Base-by-base conservation (phyloP, 148 eudicot genomes). In the Fallopia convolvulus region DNA sequence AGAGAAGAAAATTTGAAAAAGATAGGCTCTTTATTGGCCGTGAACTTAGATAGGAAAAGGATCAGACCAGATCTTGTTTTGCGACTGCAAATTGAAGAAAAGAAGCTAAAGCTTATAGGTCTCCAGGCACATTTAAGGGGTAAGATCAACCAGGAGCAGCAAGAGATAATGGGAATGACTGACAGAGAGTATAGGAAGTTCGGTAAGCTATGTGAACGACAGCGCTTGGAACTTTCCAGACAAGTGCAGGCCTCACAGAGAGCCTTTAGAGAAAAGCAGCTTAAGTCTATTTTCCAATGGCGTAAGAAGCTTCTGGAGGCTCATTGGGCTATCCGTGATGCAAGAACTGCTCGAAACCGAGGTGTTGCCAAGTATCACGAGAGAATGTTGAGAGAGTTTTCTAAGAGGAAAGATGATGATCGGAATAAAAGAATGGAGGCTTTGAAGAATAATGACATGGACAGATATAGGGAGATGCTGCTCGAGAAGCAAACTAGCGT, bases 331-430 rank as follows among this genome's bases (percentile, higher is more conserved):
- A 89, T 92, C 58, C 94, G 99, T 79, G 99, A 95, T 88, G 97
- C 97, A 49, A 87, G 99, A 65, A 95, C 99, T 78, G 89, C 97
- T 53, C 97, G 97, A 41, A 95, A 95, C 77, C 88, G 97, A 82
- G 99, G 99, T 79, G 97, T 95, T 71, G 97, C 96, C 66, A 95
- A 92, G 75, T 95, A 95, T 81, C 99, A 95, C 79, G 99, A 95
- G 79, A 91, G 89, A 79, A 91, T 93, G 99, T 83, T 95, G 82
- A 88, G 92, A 86, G 99, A 95, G 83, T 95, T 91, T 76, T 95
- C 99, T 30, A 95, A 95, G 88, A 93, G 87, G 77, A 92, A 92
- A 83, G 99, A 92, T 44, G 96, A 94, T 76, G 93, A 87, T 77
- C 88, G 96, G 70, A 91, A 88, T 80, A 89, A 85, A 84, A 92